Conservation (phyloP, 2,329 filamentous ascomycete species). For the Coniochaeta sp. region DNA sequence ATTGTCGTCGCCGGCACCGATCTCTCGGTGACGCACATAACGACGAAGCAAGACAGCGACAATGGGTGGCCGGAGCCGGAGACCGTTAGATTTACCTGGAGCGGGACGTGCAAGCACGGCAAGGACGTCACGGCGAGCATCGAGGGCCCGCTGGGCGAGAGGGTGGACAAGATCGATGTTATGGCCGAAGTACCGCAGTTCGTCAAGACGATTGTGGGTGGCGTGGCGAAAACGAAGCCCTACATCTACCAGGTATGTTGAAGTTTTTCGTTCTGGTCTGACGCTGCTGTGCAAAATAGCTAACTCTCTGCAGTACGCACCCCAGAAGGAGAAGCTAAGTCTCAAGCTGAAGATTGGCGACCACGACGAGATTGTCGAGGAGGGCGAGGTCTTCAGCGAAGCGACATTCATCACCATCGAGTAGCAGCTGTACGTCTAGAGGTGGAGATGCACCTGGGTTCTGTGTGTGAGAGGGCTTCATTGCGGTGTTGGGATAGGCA, state of each 20-base stretch:
- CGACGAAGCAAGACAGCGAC: slow-evolving; percentile 62
- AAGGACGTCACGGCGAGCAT: slow-evolving; percentile 64
- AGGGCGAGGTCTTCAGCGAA: slow-evolving; percentile 76
- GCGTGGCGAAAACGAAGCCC: slow-evolving; percentile 83
- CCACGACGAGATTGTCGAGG: slow-evolving; percentile 61
- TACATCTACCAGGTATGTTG: slow-evolving; percentile 87
- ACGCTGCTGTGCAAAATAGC: slow-evolving; percentile 1
- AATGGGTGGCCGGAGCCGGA: slow-evolving; percentile 88
- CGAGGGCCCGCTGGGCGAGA: slow-evolving; percentile 60
- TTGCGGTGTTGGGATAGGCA: background rate
- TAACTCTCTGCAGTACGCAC: slow-evolving; percentile 54
- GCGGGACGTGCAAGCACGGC: slow-evolving; percentile 68
- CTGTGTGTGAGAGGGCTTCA: background rate
- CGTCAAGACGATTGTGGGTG: slow-evolving; percentile 87
- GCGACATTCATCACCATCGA: slow-evolving; percentile 85
- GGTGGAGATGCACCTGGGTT: no score
- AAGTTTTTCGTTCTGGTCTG: background rate
- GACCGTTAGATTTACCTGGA: slow-evolving; percentile 69
- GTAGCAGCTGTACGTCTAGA: slow-evolving; percentile 12
- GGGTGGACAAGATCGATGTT: slow-evolving; percentile 80
- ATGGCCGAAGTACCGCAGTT: slow-evolving; percentile 96
- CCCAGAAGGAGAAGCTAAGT: slow-evolving; percentile 53
- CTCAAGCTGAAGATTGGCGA: slow-evolving; percentile 84
- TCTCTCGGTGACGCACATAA: slow-evolving; percentile 62
- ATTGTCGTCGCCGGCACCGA: slow-evolving; percentile 65